Evolutionary conservation across 345 rosid species (phyloP).

Genomic region (Arabis alpina): DNA sequence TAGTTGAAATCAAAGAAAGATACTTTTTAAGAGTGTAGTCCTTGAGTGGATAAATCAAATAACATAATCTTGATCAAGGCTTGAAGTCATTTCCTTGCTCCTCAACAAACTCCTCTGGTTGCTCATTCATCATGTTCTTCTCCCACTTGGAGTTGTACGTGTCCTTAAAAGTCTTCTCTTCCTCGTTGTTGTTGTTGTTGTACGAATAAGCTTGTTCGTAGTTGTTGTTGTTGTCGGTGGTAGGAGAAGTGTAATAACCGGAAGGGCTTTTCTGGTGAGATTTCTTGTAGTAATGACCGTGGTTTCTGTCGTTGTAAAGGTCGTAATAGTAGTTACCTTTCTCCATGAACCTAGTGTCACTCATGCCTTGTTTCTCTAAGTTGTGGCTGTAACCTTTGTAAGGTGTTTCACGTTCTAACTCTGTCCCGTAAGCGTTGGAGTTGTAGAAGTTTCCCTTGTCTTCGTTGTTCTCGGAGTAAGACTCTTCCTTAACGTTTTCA

Average conservation of each 20-base stretch:
- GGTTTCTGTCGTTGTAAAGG: conserved; percentile 41
- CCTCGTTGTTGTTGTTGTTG: conserved; percentile 33
- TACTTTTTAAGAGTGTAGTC: conserved; percentile 27
- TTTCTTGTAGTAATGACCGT: conserved; percentile 40
- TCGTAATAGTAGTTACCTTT: conserved; percentile 50
- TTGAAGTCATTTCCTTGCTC: conserved; percentile 41
- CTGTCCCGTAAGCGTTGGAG: conserved; percentile 42
- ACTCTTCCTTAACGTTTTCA: conserved; percentile 26
- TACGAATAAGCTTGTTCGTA: conserved; percentile 35
- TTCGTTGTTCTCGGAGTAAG: conserved; percentile 33
- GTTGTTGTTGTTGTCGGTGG: conserved; percentile 32
- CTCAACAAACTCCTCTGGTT: conserved; percentile 39
- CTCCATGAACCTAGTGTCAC: conserved; percentile 55
- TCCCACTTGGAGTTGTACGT: conserved; percentile 44
- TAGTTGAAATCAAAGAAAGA: conserved; percentile 30
- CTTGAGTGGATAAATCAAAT: conserved; percentile 32
- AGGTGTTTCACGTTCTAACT: conserved; percentile 41
- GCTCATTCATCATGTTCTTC: conserved; percentile 32
- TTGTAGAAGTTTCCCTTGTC: conserved; percentile 33
- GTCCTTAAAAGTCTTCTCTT: conserved; percentile 34
- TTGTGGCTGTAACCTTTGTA: conserved; percentile 43
- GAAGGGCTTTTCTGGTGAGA: conserved; percentile 33
- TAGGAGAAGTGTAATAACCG: conserved; percentile 36
- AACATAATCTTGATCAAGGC: conserved; percentile 39
- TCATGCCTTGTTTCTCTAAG: conserved; percentile 50